Conservation (phyloP, 208 protist genomes). For the Plasmodiophora brassicae region DNA sequence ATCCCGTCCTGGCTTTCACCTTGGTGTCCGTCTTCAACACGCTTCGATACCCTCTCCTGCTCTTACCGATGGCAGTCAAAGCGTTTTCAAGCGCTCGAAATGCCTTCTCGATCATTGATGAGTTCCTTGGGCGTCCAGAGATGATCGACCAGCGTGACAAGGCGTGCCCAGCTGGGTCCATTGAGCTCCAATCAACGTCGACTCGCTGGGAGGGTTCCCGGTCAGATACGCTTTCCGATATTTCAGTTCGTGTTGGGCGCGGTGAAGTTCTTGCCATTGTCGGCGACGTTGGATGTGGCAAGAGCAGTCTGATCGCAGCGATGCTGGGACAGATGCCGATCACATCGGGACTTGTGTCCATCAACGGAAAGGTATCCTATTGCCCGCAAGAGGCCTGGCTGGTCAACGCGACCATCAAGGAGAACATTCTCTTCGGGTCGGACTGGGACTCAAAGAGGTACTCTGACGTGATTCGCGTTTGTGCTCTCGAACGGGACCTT, state of each 20-base stretch:
- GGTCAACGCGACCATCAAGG: conserved; percentile 42
- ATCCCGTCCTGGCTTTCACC: not conserved
- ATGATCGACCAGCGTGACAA: not conserved
- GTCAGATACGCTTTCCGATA: conserved; percentile 28
- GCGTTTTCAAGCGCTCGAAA: not conserved
- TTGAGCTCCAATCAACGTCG: not conserved
- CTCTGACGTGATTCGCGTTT: not conserved
- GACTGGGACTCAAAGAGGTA: conserved; percentile 37
- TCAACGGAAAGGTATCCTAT: conserved; percentile 51
- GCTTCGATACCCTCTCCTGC: conserved; percentile 17
- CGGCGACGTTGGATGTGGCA: conserved; percentile 56
- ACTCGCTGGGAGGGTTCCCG: not conserved
- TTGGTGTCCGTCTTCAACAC: conserved; percentile 15
- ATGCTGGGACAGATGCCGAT: conserved; percentile 53
- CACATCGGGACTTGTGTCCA: not conserved
- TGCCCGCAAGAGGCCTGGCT: conserved; percentile 56
- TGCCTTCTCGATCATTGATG: not conserved
- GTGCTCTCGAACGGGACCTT: conserved; percentile 49
- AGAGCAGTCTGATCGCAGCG: conserved; percentile 51
- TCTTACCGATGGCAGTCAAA: not conserved
- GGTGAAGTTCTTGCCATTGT: conserved; percentile 46
- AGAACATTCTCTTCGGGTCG: conserved; percentile 53
- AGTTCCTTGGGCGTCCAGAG: conserved; percentile 8
- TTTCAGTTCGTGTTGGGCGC: conserved; percentile 37
- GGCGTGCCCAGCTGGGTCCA: not conserved